These are phyloP conservation scores for Dioscorea cayenensis DNA, from an alignment of 116 monocot genomes.

Conservation along the genomic window DNA sequence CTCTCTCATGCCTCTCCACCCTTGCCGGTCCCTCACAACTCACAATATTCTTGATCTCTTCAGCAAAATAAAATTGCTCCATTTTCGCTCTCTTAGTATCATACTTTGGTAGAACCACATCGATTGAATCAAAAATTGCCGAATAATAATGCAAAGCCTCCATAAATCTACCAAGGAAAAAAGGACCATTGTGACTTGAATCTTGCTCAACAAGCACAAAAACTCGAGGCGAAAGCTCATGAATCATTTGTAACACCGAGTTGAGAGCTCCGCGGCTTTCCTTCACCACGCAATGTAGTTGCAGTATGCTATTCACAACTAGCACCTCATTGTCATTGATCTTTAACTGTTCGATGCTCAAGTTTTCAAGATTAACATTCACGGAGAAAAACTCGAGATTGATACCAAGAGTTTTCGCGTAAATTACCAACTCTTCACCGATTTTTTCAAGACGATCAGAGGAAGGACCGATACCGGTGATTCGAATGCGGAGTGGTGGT, in stretches of 20 bases:
- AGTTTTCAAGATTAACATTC: constrained; percentile 13
- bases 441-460: neutral
- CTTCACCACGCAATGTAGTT: constrained; percentile 44
- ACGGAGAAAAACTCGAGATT: constrained; percentile 20
- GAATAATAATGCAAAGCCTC: constrained; percentile 52
- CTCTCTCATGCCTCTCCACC: constrained; percentile 44
- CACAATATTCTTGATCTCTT: constrained; percentile 49
- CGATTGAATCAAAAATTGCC: constrained; percentile 37
- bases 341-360: constrained; percentile 6
- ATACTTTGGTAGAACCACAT: constrained; percentile 23
- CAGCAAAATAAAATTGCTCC: constrained; percentile 41
- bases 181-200: constrained; percentile 43
- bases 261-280: constrained; percentile 47
- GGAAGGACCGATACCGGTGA: constrained; percentile 18
- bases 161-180: constrained; percentile 47
- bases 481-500: constrained; percentile 13
- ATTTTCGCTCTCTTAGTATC: constrained; percentile 33
- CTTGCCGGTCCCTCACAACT: constrained; percentile 45
- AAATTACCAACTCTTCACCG: constrained; percentile 15
- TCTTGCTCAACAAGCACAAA: constrained; percentile 46
- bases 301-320: constrained; percentile 32
- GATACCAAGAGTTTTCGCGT: constrained; percentile 14
- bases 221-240: constrained; percentile 23
- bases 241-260: constrained; percentile 31
- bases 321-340: constrained; percentile 21